These are phyloP conservation scores for Aschersonia sp. DNA, from an alignment of 2,329 filamentous ascomycete genomes.

Conservation along the genomic window DNA sequence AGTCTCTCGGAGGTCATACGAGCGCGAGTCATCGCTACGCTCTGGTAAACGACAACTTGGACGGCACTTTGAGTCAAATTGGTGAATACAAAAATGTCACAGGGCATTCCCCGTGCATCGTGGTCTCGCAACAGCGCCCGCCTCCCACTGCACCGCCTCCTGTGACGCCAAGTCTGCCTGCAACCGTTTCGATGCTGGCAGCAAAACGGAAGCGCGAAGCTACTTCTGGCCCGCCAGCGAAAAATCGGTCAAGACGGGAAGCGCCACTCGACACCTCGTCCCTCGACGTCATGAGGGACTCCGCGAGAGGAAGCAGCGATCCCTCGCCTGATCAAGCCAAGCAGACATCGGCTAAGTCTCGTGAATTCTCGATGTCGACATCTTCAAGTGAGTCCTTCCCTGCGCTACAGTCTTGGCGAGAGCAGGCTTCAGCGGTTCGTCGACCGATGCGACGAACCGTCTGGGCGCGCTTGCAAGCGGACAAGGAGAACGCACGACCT, in stretches of 20 bases:
- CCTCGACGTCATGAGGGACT: neutral
- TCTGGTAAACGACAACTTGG: slow-evolving; percentile 24
- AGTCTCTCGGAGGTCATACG: slow-evolving; percentile 13
- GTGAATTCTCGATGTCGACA: no score
- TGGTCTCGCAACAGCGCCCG: slow-evolving; percentile 13
- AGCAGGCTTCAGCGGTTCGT: neutral
- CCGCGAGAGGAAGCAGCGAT: neutral
- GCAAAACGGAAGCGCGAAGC: neutral
- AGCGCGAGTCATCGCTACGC: slow-evolving; percentile 9
- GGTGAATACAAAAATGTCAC: slow-evolving; percentile 10
- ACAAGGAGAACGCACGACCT: neutral
- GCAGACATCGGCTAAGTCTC: slow-evolving; percentile 1
- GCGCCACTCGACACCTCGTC: no score
- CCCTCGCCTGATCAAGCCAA: neutral
- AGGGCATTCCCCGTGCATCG: slow-evolving; percentile 12
- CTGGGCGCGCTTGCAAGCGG: slow-evolving; percentile 2
- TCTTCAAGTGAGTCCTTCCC: neutral
- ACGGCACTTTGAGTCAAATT: slow-evolving; percentile 22
- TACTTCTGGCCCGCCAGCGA: neutral
- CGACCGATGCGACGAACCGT: slow-evolving; percentile 3
- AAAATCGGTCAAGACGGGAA: neutral
- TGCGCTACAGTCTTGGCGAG: neutral
- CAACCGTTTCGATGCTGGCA: no score
- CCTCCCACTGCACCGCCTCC: slow-evolving; percentile 6
- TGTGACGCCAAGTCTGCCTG: slow-evolving; percentile 1